These are phyloP conservation scores for Spinellus fusiger DNA, from an alignment of 192 early-diverging fungal species.

Conservation along the genomic window DNA sequence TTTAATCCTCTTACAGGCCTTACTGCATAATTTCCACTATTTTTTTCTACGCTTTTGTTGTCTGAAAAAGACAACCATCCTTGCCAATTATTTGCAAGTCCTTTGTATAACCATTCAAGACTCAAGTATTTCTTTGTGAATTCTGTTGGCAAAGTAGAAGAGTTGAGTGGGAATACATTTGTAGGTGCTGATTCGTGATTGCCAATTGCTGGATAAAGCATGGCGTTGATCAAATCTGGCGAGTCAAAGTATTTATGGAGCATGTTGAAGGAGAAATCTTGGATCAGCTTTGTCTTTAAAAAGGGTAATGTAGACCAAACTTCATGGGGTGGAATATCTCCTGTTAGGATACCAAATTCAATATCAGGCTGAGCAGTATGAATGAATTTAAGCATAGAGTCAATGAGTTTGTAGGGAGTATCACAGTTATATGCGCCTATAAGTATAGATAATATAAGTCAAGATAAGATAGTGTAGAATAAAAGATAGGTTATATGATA, in stretches of 20 bases:
- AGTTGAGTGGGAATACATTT: conserved; percentile 31
- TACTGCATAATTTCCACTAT: conserved; percentile 43
- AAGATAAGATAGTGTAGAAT: not conserved
- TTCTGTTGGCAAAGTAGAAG: conserved; percentile 7
- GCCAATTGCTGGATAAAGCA: conserved; percentile 46
- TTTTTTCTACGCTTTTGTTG: conserved; percentile 29
- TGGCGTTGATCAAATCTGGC: conserved; percentile 16
- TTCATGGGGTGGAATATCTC: conserved; percentile 52
- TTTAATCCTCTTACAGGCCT: conserved; percentile 40
- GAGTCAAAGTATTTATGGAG: conserved; percentile 29
- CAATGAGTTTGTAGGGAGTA: conserved; percentile 39
- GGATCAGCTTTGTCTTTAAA: conserved; percentile 34
- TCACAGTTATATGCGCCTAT: conserved; percentile 47
- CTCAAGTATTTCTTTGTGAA: conserved; percentile 15
- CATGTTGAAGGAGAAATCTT: conserved; percentile 30
- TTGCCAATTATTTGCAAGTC: conserved; percentile 42
- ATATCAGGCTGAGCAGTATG: conserved; percentile 34
- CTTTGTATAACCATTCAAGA: conserved; percentile 41
- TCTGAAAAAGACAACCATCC: conserved; percentile 32
- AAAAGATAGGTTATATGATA: not conserved
- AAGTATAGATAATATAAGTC: not conserved
- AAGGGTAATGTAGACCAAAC: conserved; percentile 41
- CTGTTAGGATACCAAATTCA: conserved; percentile 46
- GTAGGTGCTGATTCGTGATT: conserved; percentile 51
- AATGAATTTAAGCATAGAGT: conserved; percentile 40